These are phyloP conservation scores for Typha latifolia DNA, from an alignment of 176 grass and related monocot genomes.

Conservation along the genomic window DNA sequence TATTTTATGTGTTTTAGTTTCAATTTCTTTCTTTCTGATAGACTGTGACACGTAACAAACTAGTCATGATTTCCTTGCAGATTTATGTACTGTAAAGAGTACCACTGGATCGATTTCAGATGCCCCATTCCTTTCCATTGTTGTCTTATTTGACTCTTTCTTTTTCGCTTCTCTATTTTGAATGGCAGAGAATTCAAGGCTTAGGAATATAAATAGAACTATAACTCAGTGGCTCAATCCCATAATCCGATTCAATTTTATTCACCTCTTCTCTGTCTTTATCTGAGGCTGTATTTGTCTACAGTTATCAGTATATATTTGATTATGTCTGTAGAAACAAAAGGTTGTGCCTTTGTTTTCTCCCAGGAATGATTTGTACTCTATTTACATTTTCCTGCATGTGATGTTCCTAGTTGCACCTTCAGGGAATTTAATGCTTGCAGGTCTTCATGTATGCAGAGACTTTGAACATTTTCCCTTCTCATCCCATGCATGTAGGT, in stretches of 20 bases:
- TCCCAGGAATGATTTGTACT: background rate
- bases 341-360: background rate
- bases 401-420: background rate
- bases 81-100: constrained; percentile 35
- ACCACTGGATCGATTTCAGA: constrained; percentile 35
- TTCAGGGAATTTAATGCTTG: constrained; percentile 12
- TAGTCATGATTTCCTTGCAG: constrained; percentile 64
- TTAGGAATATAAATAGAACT: constrained; percentile 9
- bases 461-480: constrained; percentile 97
- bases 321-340: background rate
- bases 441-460: constrained; percentile 72
- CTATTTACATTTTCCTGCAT: background rate
- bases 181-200: constrained; percentile 13
- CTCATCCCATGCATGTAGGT: constrained; percentile 86
- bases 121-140: constrained; percentile 15
- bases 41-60: constrained; percentile 85
- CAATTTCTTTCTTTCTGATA: constrained; percentile 16
- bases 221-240: too few relatives aligned
- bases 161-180: background rate
- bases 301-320: background rate
- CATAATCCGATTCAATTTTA: background rate
- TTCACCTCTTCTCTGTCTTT: constrained; percentile 2
- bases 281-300: background rate
- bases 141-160: constrained; percentile 13
- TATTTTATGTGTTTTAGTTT: constrained; percentile 22